phyloP scores from a whole-genome alignment of 352 stramenopile species.

The Phytophthora vignae region DNA sequence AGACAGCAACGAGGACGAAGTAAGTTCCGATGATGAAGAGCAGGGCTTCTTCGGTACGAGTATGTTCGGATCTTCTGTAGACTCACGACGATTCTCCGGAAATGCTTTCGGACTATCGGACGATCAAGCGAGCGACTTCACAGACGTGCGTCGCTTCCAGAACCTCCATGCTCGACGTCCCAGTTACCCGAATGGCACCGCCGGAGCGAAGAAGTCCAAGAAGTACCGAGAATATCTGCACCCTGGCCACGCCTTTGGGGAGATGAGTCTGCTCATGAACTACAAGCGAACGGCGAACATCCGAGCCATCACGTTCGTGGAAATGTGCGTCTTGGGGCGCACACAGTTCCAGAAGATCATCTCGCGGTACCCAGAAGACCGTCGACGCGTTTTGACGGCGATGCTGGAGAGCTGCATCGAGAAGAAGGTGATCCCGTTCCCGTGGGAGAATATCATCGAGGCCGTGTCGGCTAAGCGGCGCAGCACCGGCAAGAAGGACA shows the following conservation, averaged over 20 bases:
- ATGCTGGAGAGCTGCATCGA: constrained; percentile 17
- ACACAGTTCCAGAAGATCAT: constrained; percentile 9
- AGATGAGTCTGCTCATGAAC: constrained; percentile 15
- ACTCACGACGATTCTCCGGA: background rate
- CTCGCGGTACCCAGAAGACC: constrained; percentile 8
- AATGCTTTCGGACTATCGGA: background rate
- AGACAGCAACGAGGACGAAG: background rate
- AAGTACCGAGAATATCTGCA: constrained; percentile 6
- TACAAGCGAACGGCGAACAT: constrained; percentile 13
- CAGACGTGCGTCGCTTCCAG: background rate
- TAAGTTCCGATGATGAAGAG: background rate
- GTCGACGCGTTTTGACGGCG: background rate
- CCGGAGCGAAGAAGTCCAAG: background rate
- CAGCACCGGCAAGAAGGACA: background rate
- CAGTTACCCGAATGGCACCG: background rate
- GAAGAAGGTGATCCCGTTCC: constrained; percentile 6
- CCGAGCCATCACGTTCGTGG: constrained; percentile 27
- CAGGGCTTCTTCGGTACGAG: background rate
- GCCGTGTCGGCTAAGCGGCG: constrained; percentile 1
- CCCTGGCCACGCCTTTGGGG: background rate
- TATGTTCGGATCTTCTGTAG: background rate
- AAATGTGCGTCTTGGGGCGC: constrained; percentile 20
- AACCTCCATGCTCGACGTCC: background rate
- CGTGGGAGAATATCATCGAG: constrained; percentile 12
- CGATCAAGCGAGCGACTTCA: background rate